These are phyloP conservation scores for Podospora sp. DNA, from an alignment of 495 filamentous ascomycete genomes.

Conservation along the genomic window DNA sequence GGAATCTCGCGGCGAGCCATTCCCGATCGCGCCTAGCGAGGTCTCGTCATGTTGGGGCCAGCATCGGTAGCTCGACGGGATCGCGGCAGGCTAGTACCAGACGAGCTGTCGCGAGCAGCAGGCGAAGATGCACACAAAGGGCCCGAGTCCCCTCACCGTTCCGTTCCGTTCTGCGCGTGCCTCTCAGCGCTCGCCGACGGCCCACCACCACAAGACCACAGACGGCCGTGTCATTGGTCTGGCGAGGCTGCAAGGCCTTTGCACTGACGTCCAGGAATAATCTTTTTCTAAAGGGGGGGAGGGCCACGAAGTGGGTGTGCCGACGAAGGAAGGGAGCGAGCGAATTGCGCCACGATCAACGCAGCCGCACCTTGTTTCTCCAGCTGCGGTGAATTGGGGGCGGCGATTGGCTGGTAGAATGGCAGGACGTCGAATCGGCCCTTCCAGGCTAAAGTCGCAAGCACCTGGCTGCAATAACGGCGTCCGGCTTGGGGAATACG, in stretches of 20 bases:
- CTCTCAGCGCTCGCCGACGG: not conserved
- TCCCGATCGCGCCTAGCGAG: conserved; percentile 17
- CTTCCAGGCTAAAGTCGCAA: conserved; percentile 45
- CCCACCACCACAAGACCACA: conserved; percentile 4
- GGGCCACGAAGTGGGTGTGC: not conserved
- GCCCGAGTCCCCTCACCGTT: conserved; percentile 17
- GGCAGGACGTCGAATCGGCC: conserved; percentile 39
- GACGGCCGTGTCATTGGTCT: not conserved
- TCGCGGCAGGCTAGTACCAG: conserved; percentile 21
- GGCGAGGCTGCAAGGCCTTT: conserved; percentile 15
- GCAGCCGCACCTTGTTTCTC: conserved; percentile 47
- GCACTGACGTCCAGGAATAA: conserved; percentile 18
- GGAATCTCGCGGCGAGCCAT: conserved; percentile 13
- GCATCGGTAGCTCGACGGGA: conserved; percentile 5
- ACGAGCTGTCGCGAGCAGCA: conserved; percentile 8
- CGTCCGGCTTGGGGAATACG: conserved; percentile 31
- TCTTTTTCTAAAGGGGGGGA: conserved; percentile 2
- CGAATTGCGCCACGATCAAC: conserved; percentile 37
- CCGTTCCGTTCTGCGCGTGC: conserved; percentile 13
- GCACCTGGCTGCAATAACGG: conserved; percentile 32
- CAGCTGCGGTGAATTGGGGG: conserved; percentile 29
- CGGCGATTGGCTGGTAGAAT: conserved; percentile 38
- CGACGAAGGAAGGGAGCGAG: conserved; percentile 1
- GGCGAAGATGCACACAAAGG: not conserved
- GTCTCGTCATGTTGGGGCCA: not conserved